A percentile compares a stretch with the other conserved stretches of the same genome.
Evolutionary conservation across 306 rosid genomes (phyloP).

Genomic region (Spatholobus suberectus): DNA sequence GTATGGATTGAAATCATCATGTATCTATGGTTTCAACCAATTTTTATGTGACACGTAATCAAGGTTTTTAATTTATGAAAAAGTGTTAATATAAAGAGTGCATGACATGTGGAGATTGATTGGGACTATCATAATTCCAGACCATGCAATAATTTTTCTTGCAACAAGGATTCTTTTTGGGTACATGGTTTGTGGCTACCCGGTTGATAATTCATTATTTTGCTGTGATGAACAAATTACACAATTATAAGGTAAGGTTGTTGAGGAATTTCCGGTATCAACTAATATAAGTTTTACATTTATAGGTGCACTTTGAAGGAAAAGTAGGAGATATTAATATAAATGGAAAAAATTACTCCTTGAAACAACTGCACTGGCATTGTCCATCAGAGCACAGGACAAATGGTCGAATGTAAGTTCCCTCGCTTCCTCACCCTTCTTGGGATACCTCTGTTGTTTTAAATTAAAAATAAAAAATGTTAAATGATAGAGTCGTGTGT

Average conservation of each 20-base stretch:
- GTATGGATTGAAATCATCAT: neutral
- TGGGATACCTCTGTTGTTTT: neutral
- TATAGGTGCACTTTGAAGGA: slow-evolving; percentile 66
- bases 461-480: neutral
- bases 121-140: neutral
- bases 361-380: slow-evolving; percentile 89
- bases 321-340: slow-evolving; percentile 55
- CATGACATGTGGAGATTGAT: neutral
- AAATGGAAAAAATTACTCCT: slow-evolving; percentile 61
- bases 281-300: slow-evolving; percentile 1
- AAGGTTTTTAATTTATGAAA: neutral
- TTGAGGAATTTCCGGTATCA: neutral
- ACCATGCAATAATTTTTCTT: neutral
- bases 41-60: neutral
- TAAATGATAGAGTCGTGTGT: neutral
- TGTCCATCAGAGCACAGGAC: slow-evolving; percentile 83
- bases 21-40: fast-evolving
- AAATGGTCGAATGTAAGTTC: slow-evolving; percentile 63
- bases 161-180: neutral
- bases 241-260: neutral
- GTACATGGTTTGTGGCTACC: neutral
- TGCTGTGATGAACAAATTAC: neutral
- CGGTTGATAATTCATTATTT: neutral
- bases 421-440: neutral
- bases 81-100: neutral